Conservation (phyloP, 352 stramenopile genomes). For the Pythium aphanidermatum region DNA sequence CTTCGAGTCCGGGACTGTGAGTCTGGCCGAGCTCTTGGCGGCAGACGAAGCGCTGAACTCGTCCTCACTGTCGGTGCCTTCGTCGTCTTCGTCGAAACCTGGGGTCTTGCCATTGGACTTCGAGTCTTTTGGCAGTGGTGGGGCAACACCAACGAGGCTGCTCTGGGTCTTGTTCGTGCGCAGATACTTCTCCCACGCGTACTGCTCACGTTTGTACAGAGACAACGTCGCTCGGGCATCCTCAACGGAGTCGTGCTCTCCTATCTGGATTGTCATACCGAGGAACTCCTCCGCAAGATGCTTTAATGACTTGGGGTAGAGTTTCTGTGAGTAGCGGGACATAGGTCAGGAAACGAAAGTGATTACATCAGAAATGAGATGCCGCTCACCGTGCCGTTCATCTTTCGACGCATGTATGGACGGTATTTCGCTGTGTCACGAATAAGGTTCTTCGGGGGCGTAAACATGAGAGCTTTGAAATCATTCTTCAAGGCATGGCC, state of each 20-base stretch:
- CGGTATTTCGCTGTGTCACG: slow-evolving; percentile 81
- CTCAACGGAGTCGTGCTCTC: slow-evolving; percentile 86
- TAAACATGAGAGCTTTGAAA: slow-evolving; percentile 85
- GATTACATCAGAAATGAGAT: not conserved
- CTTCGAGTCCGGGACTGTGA: slow-evolving; percentile 50
- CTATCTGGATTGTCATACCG: slow-evolving; percentile 59
- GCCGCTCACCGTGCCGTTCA: slow-evolving; percentile 62
- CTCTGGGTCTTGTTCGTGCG: slow-evolving; percentile 50
- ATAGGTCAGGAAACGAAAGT: not conserved
- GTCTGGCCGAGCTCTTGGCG: slow-evolving; percentile 7
- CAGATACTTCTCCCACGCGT: slow-evolving; percentile 81
- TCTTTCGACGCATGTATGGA: slow-evolving; percentile 82
- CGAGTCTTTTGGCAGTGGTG: slow-evolving; percentile 29
- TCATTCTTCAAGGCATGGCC: slow-evolving; percentile 83
- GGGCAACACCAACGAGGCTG: slow-evolving; percentile 45
- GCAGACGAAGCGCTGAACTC: slow-evolving; percentile 3
- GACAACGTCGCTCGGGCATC: slow-evolving; percentile 69
- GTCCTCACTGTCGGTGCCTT: slow-evolving; percentile 20
- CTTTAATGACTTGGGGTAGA: slow-evolving; percentile 80
- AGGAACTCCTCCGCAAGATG: slow-evolving; percentile 67
- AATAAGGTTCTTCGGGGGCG: slow-evolving; percentile 67
- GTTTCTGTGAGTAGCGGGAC: slow-evolving; percentile 63
- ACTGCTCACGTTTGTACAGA: slow-evolving; percentile 83
- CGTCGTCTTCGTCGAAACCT: slow-evolving; percentile 24
- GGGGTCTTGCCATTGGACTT: slow-evolving; percentile 12